Percentiles rank a stretch among this genome's conserved stretches.
These are phyloP conservation scores for Talaromyces funiculosus DNA, from an alignment of 2,329 filamentous ascomycete genomes.

Conservation along the genomic window DNA sequence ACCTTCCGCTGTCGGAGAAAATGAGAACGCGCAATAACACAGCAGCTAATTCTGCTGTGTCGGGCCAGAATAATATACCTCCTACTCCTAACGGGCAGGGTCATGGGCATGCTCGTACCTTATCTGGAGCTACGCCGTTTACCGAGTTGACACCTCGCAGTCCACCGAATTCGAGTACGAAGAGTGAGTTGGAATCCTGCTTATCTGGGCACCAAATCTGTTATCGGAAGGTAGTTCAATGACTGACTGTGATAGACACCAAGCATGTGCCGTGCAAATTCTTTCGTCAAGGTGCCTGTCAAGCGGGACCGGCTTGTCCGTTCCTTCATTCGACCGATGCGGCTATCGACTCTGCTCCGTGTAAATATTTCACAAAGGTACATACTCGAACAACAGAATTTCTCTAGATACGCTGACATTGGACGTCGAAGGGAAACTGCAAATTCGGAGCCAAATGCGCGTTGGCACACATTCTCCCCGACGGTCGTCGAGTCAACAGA, in stretches of 20 bases:
- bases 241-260: slow-evolving; percentile 58
- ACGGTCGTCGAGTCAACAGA: slow-evolving; percentile 85
- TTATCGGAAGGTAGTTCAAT: background rate
- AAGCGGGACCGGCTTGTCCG: slow-evolving; percentile 91
- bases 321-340: slow-evolving; percentile 90
- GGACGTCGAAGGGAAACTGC: slow-evolving; percentile 72
- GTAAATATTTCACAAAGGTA: slow-evolving; percentile 99
- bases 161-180: slow-evolving; percentile 40
- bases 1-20: slow-evolving; percentile 24
- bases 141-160: slow-evolving; percentile 41
- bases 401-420: background rate
- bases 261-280: slow-evolving; percentile 99
- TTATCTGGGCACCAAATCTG: background rate
- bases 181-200: slow-evolving; percentile 10
- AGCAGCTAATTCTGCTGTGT: slow-evolving; percentile 6
- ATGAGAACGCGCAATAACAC: slow-evolving; percentile 28
- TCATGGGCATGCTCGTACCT: slow-evolving; percentile 41
- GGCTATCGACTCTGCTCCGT: slow-evolving; percentile 75
- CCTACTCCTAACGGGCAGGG: slow-evolving; percentile 6
- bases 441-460: slow-evolving; percentile 98
- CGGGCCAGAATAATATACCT: slow-evolving; percentile 2
- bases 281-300: slow-evolving; percentile 92
- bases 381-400: slow-evolving; percentile 22
- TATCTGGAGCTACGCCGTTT: slow-evolving; percentile 30
- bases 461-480: slow-evolving; percentile 89